Conservation (phyloP, 148 eudicot genomes). For the Cornus controversa region DNA sequence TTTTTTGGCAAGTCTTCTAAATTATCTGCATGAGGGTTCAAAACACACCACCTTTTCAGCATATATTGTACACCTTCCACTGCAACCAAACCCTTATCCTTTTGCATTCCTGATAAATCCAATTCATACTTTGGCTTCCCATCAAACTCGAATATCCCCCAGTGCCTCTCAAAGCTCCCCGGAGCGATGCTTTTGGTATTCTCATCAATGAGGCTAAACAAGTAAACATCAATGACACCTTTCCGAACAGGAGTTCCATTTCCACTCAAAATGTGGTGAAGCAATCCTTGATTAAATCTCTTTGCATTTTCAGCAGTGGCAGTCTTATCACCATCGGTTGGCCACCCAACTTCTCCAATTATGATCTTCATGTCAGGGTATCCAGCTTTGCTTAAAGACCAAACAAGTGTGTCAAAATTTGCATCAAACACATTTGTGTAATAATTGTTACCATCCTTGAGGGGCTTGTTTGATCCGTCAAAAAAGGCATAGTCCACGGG, state of each 20-base stretch:
- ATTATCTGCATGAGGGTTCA: conserved; percentile 49
- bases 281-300: conserved; percentile 78
- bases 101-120: conserved; percentile 53
- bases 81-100: conserved; percentile 55
- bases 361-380: conserved; percentile 74
- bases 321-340: conserved; percentile 76
- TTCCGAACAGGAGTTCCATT: conserved; percentile 73
- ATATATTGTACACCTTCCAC: conserved; percentile 66
- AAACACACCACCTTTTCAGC: conserved; percentile 71
- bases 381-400: conserved; percentile 71
- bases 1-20: conserved; percentile 48
- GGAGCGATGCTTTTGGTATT: conserved; percentile 80
- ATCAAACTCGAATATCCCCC: conserved; percentile 95
- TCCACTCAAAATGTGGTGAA: conserved; percentile 57
- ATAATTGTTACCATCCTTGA: conserved; percentile 47
- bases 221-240: conserved; percentile 58
- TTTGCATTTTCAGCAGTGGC: conserved; percentile 70
- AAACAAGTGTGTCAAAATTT: conserved; percentile 79
- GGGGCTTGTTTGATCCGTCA: conserved; percentile 53
- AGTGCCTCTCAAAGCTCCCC: conserved; percentile 89
- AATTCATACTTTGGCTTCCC: conserved; percentile 87
- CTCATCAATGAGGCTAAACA: conserved; percentile 90
- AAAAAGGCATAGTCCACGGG: conserved; percentile 87
- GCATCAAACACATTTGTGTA: conserved; percentile 96
- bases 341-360: conserved; percentile 99